Evolutionary conservation across 371 early-diverging fungal species (phyloP).

Genomic region (Funneliformis caledonium): DNA sequence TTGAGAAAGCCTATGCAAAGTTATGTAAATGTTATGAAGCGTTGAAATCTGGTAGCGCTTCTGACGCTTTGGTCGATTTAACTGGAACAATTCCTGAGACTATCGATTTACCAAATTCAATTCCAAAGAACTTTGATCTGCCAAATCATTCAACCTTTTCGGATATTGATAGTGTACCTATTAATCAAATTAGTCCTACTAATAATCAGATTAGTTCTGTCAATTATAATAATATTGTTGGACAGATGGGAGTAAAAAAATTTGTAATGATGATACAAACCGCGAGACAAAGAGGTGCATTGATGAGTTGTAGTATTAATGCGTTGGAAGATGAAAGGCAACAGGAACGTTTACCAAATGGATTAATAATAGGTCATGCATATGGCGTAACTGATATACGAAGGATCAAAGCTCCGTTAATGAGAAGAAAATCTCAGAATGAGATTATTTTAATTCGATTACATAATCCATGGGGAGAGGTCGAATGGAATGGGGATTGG

Average conservation of each 20-base stretch:
- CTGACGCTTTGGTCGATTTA: constrained; percentile 57
- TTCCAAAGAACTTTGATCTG: no score
- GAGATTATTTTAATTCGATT: constrained; percentile 46
- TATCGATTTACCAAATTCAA: constrained; percentile 27
- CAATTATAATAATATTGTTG: background rate
- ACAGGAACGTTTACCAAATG: constrained; percentile 41
- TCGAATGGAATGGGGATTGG: constrained; percentile 55
- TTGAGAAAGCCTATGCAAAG: constrained; percentile 70
- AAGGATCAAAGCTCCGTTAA: background rate
- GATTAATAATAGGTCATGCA: constrained; percentile 41
- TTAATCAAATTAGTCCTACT: no score
- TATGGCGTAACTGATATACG: constrained; percentile 49
- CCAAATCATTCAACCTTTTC: no score
- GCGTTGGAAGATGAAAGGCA: constrained; percentile 24
- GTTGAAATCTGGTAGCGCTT: constrained; percentile 47
- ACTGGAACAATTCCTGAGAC: constrained; percentile 47
- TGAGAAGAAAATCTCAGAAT: constrained; percentile 41
- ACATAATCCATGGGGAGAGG: constrained; percentile 57
- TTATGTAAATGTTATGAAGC: constrained; percentile 57
- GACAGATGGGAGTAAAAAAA: constrained; percentile 32
- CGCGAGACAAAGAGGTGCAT: constrained; percentile 38
- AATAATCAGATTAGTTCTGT: background rate
- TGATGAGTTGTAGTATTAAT: constrained; percentile 52
- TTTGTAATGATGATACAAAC: constrained; percentile 43
- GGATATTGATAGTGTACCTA: background rate